Evolutionary conservation across 192 early-diverging fungal genomes (phyloP), one percentile per base, ranked within the genome.

Genomic region (Coemansia sp.): DNA sequence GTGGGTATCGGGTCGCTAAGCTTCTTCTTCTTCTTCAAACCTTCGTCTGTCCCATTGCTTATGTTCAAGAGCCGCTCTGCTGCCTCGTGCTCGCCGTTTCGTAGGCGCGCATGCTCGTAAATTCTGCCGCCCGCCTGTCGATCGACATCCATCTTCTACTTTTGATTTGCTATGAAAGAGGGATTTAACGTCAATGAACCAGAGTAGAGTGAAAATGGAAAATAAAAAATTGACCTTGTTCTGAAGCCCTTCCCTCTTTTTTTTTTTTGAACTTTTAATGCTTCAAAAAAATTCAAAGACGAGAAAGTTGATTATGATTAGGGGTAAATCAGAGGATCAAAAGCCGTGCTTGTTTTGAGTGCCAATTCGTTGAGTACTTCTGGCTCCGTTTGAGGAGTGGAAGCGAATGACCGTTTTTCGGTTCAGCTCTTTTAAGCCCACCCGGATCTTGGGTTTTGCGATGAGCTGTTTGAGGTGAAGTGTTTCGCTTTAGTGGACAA

Each of bases 1-100:
- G 80, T 83, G 8, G 80, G 80, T 36, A 83, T 83, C 36, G 80
- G 80, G 45, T 67, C 68, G 52, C 58, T 74, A 23, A 83, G 72
- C 9, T 49, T 39, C 48, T 72, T 66, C 20, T 38, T 38, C 18
- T 56, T 65, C 23, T 33, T 11, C 26, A 44, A n/a, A 0, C 23
- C 46, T 18, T 53, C 55, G 53, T n/a, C 35, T 3, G n/a, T 30
- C 15, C 57, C 48, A 18, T 5, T 34, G 21, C 23, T 58, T 18
- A 63, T 56, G 21, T 73, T 72, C 12, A 80, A 53, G 18, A 81
- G 51, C 3, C 36, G 62, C 38, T 74, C 73, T 52, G 66, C 72
- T 16, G 62, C 69, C 16, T 60, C 49, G 52, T 35, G 36, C 36
- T 65, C 49, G 55, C 64, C 61, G 36, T 24, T 48, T 9, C 38